A percentile compares a stretch with the other conserved stretches of the same genome.
These are phyloP conservation scores for Ophiostoma pallidulum DNA, from an alignment of 2,329 filamentous ascomycete species.

Conservation along the genomic window DNA sequence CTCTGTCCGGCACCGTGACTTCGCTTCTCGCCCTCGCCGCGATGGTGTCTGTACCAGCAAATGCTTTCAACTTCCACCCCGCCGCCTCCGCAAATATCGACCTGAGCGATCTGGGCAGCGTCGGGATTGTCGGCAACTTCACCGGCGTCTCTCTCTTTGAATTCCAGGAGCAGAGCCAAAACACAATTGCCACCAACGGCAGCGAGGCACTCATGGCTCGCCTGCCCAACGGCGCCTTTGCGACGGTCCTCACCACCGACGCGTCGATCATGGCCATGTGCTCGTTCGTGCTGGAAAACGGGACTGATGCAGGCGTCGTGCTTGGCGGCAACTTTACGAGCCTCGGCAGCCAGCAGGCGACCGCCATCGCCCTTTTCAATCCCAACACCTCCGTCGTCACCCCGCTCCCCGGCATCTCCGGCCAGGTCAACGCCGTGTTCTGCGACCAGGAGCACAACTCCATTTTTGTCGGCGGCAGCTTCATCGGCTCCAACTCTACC, in stretches of 20 bases:
- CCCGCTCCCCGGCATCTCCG: slow-evolving; percentile 70
- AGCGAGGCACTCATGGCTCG: slow-evolving; percentile 71
- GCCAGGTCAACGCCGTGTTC: slow-evolving; percentile 70
- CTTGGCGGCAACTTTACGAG: slow-evolving; percentile 95
- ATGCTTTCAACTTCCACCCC: slow-evolving; percentile 49
- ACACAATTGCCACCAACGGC: slow-evolving; percentile 59
- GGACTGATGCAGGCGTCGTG: slow-evolving; percentile 62
- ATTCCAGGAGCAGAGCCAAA: slow-evolving; percentile 69
- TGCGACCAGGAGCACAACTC: slow-evolving; percentile 69
- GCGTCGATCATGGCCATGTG: slow-evolving; percentile 86
- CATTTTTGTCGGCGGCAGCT: slow-evolving; percentile 88
- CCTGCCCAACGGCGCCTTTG: slow-evolving; percentile 77
- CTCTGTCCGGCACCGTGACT: slow-evolving; percentile 7
- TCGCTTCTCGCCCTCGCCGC: slow-evolving; percentile 32
- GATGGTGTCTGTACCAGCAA: slow-evolving; percentile 31
- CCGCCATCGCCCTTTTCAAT: slow-evolving; percentile 74
- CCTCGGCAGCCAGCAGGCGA: slow-evolving; percentile 64
- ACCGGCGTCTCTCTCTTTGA: slow-evolving; percentile 84
- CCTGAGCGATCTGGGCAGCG: slow-evolving; percentile 65
- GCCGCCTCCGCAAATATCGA: slow-evolving; percentile 66
- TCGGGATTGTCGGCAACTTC: slow-evolving; percentile 83
- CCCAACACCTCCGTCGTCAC: slow-evolving; percentile 60
- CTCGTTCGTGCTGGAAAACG: slow-evolving; percentile 57
- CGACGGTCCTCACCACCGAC: slow-evolving; percentile 65
- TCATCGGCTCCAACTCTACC: slow-evolving; percentile 68